Conservation (phyloP, 2,329 filamentous ascomycete genomes). For the Neonectria neomacrospora region DNA sequence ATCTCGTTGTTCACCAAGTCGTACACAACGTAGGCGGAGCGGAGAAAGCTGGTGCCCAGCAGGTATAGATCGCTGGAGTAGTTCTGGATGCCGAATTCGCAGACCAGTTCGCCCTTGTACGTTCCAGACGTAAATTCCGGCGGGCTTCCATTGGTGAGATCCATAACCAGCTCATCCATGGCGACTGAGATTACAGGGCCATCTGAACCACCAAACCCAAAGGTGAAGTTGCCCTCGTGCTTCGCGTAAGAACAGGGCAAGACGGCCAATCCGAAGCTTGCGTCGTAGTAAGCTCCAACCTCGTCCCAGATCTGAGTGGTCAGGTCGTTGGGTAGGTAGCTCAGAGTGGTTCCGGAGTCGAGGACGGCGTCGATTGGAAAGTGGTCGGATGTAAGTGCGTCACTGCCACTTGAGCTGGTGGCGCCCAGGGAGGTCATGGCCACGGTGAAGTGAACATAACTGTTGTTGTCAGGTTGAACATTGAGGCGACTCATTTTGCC, state of each 20-base stretch:
- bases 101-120: conserved; percentile 59
- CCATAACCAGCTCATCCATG: conserved; percentile 68
- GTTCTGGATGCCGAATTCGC: conserved; percentile 68
- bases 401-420: conserved; percentile 60
- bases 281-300: conserved; percentile 61
- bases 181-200: conserved; percentile 63
- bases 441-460: conserved; percentile 60
- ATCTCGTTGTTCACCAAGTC: conserved; percentile 69
- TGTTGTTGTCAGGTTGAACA: conserved; percentile 57
- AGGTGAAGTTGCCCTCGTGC: conserved; percentile 62
- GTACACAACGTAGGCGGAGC: conserved; percentile 70
- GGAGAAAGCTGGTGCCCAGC: conserved; percentile 68
- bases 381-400: conserved; percentile 54
- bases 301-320: conserved; percentile 64
- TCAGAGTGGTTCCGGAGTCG: conserved; percentile 80
- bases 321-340: conserved; percentile 73
- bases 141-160: conserved; percentile 51
- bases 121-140: conserved; percentile 53
- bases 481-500: conserved; percentile 72
- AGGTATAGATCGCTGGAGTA: conserved; percentile 56
- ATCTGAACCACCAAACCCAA: conserved; percentile 61
- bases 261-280: conserved; percentile 52
- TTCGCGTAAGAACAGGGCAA: conserved; percentile 62
- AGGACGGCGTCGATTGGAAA: conserved; percentile 71
- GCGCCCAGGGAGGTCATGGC: conserved; percentile 60